Conservation (phyloP, 257 asterid species). For the Solanum megistacrolobum region DNA sequence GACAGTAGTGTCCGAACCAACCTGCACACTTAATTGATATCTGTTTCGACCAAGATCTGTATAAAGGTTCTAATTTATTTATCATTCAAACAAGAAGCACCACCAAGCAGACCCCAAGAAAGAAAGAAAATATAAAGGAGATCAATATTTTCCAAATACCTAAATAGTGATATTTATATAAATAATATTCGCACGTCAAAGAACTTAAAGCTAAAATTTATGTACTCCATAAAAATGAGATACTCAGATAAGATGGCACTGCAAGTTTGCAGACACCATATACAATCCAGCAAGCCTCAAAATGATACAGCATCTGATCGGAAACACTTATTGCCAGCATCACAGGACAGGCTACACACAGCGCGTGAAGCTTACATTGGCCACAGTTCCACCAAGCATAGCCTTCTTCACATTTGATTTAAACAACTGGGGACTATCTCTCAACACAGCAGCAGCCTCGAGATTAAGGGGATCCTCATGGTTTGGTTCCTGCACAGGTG, state of each 20-base stretch:
- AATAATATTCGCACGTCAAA: neutral
- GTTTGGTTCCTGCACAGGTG: constrained; percentile 25
- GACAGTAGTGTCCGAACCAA: neutral
- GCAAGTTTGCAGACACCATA: neutral
- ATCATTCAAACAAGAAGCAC: neutral
- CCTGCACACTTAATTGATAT: neutral
- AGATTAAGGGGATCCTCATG: constrained; percentile 35
- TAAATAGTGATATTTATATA: neutral
- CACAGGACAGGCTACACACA: constrained; percentile 13
- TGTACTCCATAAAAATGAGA: neutral
- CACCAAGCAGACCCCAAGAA: neutral
- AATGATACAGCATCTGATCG: neutral
- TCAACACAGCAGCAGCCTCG: constrained; percentile 28
- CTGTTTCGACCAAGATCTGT: neutral
- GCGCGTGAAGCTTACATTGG: constrained; percentile 17
- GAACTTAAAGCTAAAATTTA: neutral
- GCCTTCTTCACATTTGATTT: constrained; percentile 38
- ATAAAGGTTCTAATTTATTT: neutral
- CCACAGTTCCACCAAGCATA: constrained; percentile 39
- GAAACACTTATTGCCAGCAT: neutral
- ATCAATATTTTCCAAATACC: neutral
- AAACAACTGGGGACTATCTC: constrained; percentile 28
- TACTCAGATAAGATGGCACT: neutral
- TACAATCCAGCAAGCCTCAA: neutral
- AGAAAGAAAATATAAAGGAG: neutral